Base-by-base conservation (phyloP, 352 stramenopile species). In the Globisporangium viniferum region DNA sequence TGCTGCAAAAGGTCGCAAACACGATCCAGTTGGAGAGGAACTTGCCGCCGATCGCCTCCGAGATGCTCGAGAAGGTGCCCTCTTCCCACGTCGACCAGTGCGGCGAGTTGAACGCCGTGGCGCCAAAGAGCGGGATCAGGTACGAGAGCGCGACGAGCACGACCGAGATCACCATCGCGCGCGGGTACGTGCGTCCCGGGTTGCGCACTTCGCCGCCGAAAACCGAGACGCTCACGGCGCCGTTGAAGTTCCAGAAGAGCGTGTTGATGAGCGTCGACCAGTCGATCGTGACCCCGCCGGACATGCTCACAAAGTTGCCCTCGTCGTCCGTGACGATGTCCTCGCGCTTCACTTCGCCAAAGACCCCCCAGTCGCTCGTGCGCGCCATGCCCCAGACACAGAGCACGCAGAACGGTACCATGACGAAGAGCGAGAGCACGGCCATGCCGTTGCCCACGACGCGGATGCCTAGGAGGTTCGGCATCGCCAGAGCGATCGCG, bases 191-290 rank as follows among this genome's bases (percentile, higher is more conserved):
- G 10, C 71, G 76, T 2, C 68, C 80, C 0, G 92, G 91, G 71
- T 93, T 86, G 7, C 84, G 66, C n/a, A 98, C 87, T 71, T 99
- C 94, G 29, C 78, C 92, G 10, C 90, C 91, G 68, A 97, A 98
- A 0, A 84, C 85, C 10, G 89, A 94, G 27, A 91, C 93, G 49
- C 71, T 77, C 57, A 98, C 92, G 59, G 93, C 98, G n/a, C 88
- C 93, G 71, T 97, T 98, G 51, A 97, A 90, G 79, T 98, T 98
- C 95, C 96, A 99, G 75, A 98, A 98, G 24, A 98, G 77, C 66
- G 97, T 98, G 72, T 98, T 98, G 35, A 98, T 75, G 51, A 95
- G 93, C 24, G 82, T 77, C 15, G 87, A 78, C 89, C 90, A 98
- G 29, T 97, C 66, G 65, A 86, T 67, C 20, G 44, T 55, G n/a